Evolutionary conservation across 2,329 filamentous ascomycete species (phyloP).

Genomic region (Sclerotinia nivalis): DNA sequence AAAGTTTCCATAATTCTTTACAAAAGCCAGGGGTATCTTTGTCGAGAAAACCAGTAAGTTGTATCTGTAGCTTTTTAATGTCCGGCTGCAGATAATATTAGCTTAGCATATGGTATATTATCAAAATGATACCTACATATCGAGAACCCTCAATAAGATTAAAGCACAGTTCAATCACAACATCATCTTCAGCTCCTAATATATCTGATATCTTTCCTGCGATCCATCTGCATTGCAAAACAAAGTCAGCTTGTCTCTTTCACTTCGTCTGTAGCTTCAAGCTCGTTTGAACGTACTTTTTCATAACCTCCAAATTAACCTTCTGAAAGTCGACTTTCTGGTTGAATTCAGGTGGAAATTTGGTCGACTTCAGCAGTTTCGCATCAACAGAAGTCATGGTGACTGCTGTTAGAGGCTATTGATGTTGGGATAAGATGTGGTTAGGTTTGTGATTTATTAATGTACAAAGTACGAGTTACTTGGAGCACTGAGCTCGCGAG

Average conservation of each 20-base stretch:
- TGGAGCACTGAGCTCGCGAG: neutral
- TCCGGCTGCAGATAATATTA: conserved; percentile 66
- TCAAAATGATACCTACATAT: conserved; percentile 59
- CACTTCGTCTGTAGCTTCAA: conserved; percentile 24
- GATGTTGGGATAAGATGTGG: neutral
- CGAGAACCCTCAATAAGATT: conserved; percentile 71
- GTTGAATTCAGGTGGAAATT: conserved; percentile 90
- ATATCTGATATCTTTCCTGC: conserved; percentile 83
- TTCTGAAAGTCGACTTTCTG: conserved; percentile 97
- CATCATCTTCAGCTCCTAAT: conserved; percentile 89
- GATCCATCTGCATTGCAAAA: conserved; percentile 72
- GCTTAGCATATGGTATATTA: conserved; percentile 27
- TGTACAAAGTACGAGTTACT: neutral
- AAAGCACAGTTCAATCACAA: conserved; percentile 83
- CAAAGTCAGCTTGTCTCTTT: conserved; percentile 28
- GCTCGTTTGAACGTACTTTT: conserved; percentile 67
- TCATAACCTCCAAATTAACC: conserved; percentile 96
- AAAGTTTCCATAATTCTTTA: conserved; percentile 89
- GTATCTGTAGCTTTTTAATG: conserved; percentile 92
- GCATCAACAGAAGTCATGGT: conserved; percentile 81
- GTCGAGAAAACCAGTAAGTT: conserved; percentile 91
- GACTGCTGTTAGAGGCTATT: neutral
- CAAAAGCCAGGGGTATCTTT: conserved; percentile 88
- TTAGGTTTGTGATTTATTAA: neutral
- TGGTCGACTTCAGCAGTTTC: conserved; percentile 86